These are phyloP conservation scores for Mycena albidolilacea DNA, from an alignment of 768 basidiomycete genomes.

Conservation along the genomic window DNA sequence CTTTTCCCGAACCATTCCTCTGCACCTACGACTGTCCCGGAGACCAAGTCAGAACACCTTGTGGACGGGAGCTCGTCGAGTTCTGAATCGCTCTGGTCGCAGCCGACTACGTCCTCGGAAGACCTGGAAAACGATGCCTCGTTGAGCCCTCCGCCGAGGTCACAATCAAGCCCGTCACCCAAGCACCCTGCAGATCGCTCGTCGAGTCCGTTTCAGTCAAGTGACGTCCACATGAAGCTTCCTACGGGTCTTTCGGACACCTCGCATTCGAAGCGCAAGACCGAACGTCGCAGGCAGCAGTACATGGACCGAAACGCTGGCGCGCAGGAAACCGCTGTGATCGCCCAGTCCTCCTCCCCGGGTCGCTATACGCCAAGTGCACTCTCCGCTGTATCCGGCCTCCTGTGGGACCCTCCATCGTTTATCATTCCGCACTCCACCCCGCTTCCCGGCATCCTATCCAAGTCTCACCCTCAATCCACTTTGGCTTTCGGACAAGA, in stretches of 20 bases:
- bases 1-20: not conserved
- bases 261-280: not conserved
- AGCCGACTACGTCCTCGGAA: conserved; percentile 16
- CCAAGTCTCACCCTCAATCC: conserved; percentile 19
- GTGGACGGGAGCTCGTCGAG: not conserved
- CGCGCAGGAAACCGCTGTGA: not conserved
- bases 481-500: conserved; percentile 13
- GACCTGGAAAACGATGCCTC: not conserved
- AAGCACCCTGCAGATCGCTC: not conserved
- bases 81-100: not conserved
- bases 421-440: conserved; percentile 26
- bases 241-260: not conserved
- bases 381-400: conserved; percentile 37
- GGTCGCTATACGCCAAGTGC: conserved; percentile 30
- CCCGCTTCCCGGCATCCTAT: conserved; percentile 25
- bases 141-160: not conserved
- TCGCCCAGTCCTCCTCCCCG: conserved; percentile 9
- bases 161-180: conserved; percentile 6
- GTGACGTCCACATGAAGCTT: not conserved
- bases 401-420: conserved; percentile 40
- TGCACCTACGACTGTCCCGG: conserved; percentile 5
- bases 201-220: conserved; percentile 9
- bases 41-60: not conserved
- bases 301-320: not conserved
- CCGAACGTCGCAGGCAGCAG: conserved; percentile 11